Evolutionary conservation across 2,329 filamentous ascomycete species (phyloP), one percentile per base, ranked within the genome.

Genomic region (Colletotrichum sublineola): DNA sequence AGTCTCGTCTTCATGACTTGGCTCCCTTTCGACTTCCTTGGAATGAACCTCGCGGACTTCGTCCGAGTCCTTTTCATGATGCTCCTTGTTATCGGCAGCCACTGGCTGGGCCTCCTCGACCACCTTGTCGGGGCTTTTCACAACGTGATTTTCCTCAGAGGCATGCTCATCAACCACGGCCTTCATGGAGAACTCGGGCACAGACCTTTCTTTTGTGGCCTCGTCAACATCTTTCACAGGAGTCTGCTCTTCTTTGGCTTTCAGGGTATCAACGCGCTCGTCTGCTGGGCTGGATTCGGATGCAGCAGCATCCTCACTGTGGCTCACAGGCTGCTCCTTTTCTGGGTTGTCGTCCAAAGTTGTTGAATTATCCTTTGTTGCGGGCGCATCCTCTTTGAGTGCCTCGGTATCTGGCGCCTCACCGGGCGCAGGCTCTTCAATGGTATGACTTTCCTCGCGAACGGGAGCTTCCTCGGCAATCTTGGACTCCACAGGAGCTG

Each of bases 181-280:
- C 53, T 55, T 72, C 1, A 33, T 20, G 3, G 71, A 68, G 14
- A 68, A 20, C 50, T 60, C 71, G 8, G 60, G 58, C 11, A 57
- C 29, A 3, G 58, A 36, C 4, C 29, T 44, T 15, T 73, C 71
- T 33, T 38, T 15, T 2, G 14, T 20, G 6, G 20, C 48, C 29
- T 72, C 58, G 18, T 72, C 29, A 2, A 29, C 44, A 24, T 3
- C 53, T 18, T 29, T 5, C 3, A 48, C 52, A 15, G 15, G 9
- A 40, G 50, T 14, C 63, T 57, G 18, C 8, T 36, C 67, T 9
- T 15, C 33, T n/a, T 55, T 63, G 48, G 12, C 24, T 33, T 60
- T 67, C 15, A 38, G 62, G 24, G 57, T 61, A 60, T 57, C 57
- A 42, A 55, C 53, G 6, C 63, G 52, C 42, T 75, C 75, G 56